phyloP scores from a whole-genome alignment of 345 rosid species.

The Corymbia maculata region DNA sequence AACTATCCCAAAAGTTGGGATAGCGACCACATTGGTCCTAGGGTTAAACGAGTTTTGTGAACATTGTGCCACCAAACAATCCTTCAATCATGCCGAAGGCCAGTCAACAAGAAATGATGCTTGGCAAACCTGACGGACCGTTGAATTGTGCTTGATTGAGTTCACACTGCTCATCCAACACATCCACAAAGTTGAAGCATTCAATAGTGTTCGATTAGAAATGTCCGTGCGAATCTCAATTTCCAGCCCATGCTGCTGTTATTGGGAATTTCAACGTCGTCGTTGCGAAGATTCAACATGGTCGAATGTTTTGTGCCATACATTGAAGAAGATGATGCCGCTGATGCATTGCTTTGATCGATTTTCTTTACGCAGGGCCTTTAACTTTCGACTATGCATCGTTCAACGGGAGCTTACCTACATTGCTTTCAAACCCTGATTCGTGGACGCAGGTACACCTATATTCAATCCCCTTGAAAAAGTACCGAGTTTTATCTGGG shows the following conservation, averaged over 20 bases:
- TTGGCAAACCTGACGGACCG: neutral
- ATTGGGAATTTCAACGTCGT: neutral
- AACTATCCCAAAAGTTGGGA: neutral
- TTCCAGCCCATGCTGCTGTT: neutral
- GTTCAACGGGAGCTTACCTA: slow-evolving; percentile 28
- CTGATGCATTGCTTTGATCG: neutral
- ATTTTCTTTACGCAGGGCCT: slow-evolving; percentile 16
- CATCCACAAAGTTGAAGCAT: neutral
- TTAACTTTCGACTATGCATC: slow-evolving; percentile 6
- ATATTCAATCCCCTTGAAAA: neutral
- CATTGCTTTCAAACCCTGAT: slow-evolving; percentile 5
- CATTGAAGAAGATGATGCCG: neutral
- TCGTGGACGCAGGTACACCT: slow-evolving; percentile 31
- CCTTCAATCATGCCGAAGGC: neutral
- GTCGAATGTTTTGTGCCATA: neutral
- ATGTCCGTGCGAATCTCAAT: neutral
- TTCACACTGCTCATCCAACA: neutral
- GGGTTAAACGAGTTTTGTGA: neutral
- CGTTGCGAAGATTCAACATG: neutral
- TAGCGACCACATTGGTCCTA: neutral
- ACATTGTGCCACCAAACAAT: neutral
- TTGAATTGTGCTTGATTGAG: neutral
- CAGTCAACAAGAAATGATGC: neutral
- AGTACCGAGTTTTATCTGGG: neutral
- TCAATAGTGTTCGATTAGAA: neutral